Base-by-base conservation (phyloP, 768 basidiomycete genomes). In the Boletus reticuloceps region DNA sequence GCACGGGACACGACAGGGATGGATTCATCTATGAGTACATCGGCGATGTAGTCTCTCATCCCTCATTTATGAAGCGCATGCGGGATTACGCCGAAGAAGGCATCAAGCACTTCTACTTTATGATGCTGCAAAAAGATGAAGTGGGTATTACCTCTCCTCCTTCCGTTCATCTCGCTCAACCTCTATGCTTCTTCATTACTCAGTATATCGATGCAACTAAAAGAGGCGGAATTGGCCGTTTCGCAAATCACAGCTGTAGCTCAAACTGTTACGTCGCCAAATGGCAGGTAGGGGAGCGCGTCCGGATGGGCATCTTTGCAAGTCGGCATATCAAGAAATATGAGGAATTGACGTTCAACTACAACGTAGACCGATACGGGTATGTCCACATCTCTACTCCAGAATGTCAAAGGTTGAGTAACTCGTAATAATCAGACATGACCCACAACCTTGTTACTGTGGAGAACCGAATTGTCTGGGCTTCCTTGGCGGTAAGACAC, bases 331-430 rank as follows among this genome's bases (percentile, higher is more conserved):
- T 98, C 60, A 71, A 79, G 67, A 83, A 82, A 67, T 71, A 91
- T 58, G 94, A 97, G 66, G 95, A 98, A 72, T 72, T 98, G 62
- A 98, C 97, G 1, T 98, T 98, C 78, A 98, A 99, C 73, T 99
- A 99, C 70, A 99, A 99, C 69, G 97, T 98, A 39, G 97, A 98
- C 72, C 92, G 97, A 54, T 99, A 99, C 65, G 97, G 96, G 96
- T 95, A 56, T 47, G 88, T 77, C 45, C 25, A 27, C 37, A 13
- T 19, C 29, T 41, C 14, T 10, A 20, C 34, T 41, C 31, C 2
- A 39, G 29, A 59, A 34, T 19, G 29, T 9, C n/a, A 17, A 27
- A 40, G 13, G 22, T 27, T 40, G 32, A 60, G 16, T 19, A 20
- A 38, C 36, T 34, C 11, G 8, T 36, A 31, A 39, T 41, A 17